Conservation (phyloP, 2,329 filamentous ascomycete genomes). For the Neurospora crassa region DNA sequence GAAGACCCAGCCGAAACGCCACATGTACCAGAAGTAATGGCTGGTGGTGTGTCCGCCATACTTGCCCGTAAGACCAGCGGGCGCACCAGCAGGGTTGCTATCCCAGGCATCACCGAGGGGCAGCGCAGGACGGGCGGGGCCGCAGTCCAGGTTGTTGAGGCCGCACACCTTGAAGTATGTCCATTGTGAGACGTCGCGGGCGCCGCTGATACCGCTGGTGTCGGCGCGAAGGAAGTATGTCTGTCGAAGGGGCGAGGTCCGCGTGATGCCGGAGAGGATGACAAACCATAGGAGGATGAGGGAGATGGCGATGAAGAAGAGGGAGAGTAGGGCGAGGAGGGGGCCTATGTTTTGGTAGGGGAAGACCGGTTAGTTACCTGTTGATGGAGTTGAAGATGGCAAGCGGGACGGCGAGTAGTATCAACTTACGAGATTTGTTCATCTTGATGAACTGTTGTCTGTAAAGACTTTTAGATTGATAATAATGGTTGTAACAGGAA, state of each 20-base stretch:
- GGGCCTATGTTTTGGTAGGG: slow-evolving; percentile 26
- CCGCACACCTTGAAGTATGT: slow-evolving; percentile 83
- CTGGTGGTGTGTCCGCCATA: slow-evolving; percentile 47
- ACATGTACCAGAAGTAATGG: slow-evolving; percentile 66
- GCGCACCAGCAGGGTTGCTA: slow-evolving; percentile 33
- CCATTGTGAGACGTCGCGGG: slow-evolving; percentile 66
- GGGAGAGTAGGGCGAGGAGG: slow-evolving; percentile 31
- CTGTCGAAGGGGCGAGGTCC: slow-evolving; percentile 49
- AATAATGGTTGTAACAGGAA: not conserved
- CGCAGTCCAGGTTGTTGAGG: slow-evolving; percentile 54
- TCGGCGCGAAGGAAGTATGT: slow-evolving; percentile 82
- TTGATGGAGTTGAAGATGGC: not conserved
- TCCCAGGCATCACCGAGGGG: slow-evolving; percentile 65
- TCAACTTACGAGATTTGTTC: not conserved
- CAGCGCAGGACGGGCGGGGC: slow-evolving; percentile 49
- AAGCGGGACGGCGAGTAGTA: not conserved
- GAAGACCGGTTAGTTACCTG: not conserved
- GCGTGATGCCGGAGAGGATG: slow-evolving; percentile 45
- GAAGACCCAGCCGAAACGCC: slow-evolving; percentile 89
- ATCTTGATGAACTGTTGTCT: not conserved
- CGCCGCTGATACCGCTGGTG: slow-evolving; percentile 62
- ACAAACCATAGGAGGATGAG: slow-evolving; percentile 49
- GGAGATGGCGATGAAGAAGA: slow-evolving; percentile 40
- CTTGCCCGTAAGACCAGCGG: slow-evolving; percentile 37
- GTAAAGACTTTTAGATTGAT: not conserved